A percentile compares a stretch with the other conserved stretches of the same genome.
Conservation (phyloP, 2,329 filamentous ascomycete species). For the Curvularia eragrostidis region DNA sequence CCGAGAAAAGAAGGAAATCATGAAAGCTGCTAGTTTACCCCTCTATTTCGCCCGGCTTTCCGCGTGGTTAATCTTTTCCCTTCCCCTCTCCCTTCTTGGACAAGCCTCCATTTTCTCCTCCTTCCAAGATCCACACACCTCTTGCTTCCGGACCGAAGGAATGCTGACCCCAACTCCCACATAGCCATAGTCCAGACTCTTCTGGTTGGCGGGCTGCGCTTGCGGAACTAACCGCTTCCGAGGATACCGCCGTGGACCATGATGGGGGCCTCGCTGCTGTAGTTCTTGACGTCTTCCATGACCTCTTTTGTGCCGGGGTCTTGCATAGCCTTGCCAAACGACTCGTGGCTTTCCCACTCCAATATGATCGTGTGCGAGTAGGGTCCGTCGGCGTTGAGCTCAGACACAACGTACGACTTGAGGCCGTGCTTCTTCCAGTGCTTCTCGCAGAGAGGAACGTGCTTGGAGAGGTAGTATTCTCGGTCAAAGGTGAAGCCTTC, state of each 20-base stretch:
- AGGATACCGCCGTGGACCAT: slow-evolving; percentile 32
- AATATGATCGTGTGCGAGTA: slow-evolving; percentile 29
- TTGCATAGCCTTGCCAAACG: slow-evolving; percentile 28
- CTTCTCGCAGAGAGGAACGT: slow-evolving; percentile 56
- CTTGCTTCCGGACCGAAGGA: no score
- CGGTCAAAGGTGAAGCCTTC: slow-evolving; percentile 55
- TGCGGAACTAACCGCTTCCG: slow-evolving; percentile 12
- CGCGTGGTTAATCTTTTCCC: background rate
- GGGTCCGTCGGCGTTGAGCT: slow-evolving; percentile 30
- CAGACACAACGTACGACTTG: slow-evolving; percentile 31
- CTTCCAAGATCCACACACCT: no score
- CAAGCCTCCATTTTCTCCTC: no score
- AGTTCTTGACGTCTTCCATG: slow-evolving; percentile 46
- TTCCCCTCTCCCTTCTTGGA: no score
- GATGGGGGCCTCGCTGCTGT: slow-evolving; percentile 47
- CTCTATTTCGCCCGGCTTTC: background rate
- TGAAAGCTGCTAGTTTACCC: background rate
- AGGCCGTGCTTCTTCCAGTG: slow-evolving; percentile 53
- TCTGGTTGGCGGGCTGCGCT: no score
- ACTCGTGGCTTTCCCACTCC: slow-evolving; percentile 38
- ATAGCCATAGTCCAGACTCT: no score
- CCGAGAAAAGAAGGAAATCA: background rate
- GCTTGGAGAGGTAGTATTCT: slow-evolving; percentile 57
- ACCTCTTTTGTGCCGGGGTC: slow-evolving; percentile 41
- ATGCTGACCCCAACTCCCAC: no score